A percentile compares a stretch with the other conserved stretches of the same genome.
Evolutionary conservation across 768 basidiomycete genomes (phyloP).

Genomic region (Pisolithus marmoratus): DNA sequence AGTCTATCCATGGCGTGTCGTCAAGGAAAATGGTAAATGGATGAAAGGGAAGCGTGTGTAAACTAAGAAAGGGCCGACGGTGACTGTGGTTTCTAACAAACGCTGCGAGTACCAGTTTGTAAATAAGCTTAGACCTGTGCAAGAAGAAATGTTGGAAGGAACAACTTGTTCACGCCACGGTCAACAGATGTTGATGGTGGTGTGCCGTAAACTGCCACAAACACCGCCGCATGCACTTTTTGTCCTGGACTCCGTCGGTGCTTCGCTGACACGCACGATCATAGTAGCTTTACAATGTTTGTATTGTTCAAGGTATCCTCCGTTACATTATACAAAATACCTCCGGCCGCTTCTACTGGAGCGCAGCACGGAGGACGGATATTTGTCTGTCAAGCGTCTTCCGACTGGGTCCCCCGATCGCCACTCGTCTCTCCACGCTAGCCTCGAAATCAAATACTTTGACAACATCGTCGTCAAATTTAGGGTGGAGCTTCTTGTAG

Average conservation of each 20-base stretch:
- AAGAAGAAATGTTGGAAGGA: too few relatives aligned
- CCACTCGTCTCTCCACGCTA: constrained; percentile 85
- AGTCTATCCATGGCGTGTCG: constrained; percentile 73
- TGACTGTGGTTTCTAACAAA: too few relatives aligned
- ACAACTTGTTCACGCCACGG: too few relatives aligned
- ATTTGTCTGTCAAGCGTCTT: constrained; percentile 86
- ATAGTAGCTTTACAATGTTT: too few relatives aligned
- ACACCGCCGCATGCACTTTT: too few relatives aligned
- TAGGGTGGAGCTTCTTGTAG: constrained; percentile 65
- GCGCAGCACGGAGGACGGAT: constrained; percentile 56
- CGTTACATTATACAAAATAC: neutral
- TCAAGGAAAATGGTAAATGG: constrained; percentile 40
- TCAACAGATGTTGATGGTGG: neutral
- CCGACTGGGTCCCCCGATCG: constrained; percentile 88
- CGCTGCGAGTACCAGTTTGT: too few relatives aligned
- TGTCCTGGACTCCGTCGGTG: too few relatives aligned
- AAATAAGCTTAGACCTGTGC: too few relatives aligned
- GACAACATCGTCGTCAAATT: constrained; percentile 79
- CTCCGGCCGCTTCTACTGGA: constrained; percentile 28
- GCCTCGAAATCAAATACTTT: constrained; percentile 92
- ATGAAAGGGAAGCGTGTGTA: constrained; percentile 11
- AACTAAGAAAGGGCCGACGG: neutral
- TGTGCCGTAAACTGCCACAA: constrained; percentile 2
- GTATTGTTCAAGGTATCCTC: neutral
- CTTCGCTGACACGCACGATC: too few relatives aligned